Percentiles rank a stretch among this genome's conserved stretches.
Conservation (phyloP, 148 eudicot genomes). For the Rhododendron kiyosumense region DNA sequence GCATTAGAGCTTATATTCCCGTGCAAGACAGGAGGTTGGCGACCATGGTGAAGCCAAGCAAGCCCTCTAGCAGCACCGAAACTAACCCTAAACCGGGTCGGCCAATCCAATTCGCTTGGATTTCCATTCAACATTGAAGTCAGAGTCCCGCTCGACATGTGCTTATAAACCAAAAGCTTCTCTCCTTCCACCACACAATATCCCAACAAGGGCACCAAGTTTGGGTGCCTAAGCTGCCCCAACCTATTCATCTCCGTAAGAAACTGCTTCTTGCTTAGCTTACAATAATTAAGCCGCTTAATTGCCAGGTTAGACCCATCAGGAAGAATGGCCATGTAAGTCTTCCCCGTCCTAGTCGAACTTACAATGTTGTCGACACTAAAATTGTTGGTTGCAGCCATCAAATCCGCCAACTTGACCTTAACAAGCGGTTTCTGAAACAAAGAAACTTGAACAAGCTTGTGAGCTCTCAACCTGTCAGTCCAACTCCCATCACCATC, state of each 20-base stretch:
- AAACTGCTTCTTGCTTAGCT: slow-evolving; percentile 68
- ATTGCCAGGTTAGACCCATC: slow-evolving; percentile 80
- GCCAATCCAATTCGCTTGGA: slow-evolving; percentile 54
- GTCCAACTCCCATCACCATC: slow-evolving; percentile 52
- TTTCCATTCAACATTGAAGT: slow-evolving; percentile 37
- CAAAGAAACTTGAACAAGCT: slow-evolving; percentile 59
- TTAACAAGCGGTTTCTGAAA: slow-evolving; percentile 81
- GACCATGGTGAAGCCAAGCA: slow-evolving; percentile 93
- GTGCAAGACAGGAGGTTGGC: slow-evolving; percentile 68
- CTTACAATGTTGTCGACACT: slow-evolving; percentile 33
- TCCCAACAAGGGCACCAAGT: slow-evolving; percentile 80
- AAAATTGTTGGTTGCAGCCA: slow-evolving; percentile 62
- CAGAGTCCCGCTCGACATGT: slow-evolving; percentile 66
- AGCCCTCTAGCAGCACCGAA: slow-evolving; percentile 77
- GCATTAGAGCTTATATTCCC: slow-evolving; percentile 72
- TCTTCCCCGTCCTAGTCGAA: slow-evolving; percentile 60
- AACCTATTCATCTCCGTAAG: slow-evolving; percentile 55
- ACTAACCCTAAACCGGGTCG: slow-evolving; percentile 58
- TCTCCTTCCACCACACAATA: slow-evolving; percentile 82
- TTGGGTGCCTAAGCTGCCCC: slow-evolving; percentile 79
- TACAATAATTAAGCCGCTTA: slow-evolving; percentile 62
- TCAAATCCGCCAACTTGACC: slow-evolving; percentile 59
- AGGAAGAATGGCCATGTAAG: slow-evolving; percentile 57
- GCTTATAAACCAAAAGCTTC: slow-evolving; percentile 84
- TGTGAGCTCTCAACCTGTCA: slow-evolving; percentile 53